Conservation (phyloP, 176 grass and related monocot genomes). For the Musa beccarii region DNA sequence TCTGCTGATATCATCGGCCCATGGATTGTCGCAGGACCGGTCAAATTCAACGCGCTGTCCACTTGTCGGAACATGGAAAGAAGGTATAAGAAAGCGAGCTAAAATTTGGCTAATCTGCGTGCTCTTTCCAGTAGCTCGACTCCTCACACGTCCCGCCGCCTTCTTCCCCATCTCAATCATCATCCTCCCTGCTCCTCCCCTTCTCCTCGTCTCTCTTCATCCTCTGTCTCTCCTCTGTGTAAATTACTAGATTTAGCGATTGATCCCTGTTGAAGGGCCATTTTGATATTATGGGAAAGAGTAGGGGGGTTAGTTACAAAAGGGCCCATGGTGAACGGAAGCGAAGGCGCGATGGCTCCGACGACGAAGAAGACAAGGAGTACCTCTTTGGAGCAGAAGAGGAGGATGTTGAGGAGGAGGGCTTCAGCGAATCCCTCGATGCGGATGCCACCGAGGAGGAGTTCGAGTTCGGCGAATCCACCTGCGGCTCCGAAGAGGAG, state of each 20-base stretch:
- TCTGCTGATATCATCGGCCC: too few species aligned
- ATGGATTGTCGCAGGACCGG: too few species aligned
- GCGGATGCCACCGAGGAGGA: slow-evolving; percentile 6
- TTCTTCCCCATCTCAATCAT: too few species aligned
- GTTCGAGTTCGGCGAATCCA: slow-evolving; percentile 5
- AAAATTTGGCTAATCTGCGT: too few species aligned
- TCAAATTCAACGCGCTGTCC: too few species aligned
- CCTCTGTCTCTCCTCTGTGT: too few species aligned
- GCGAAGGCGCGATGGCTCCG: background rate
- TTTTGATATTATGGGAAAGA: background rate
- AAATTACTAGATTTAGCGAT: background rate
- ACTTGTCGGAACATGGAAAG: too few species aligned
- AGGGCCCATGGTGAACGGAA: background rate
- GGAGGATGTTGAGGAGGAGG: slow-evolving; percentile 1
- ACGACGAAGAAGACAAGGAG: slow-evolving; percentile 7
- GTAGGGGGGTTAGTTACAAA: background rate
- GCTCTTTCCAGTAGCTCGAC: too few species aligned
- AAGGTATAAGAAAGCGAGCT: too few species aligned
- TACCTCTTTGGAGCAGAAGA: background rate
- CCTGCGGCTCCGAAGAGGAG: slow-evolving; percentile 5
- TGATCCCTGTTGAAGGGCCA: background rate
- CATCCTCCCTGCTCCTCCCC: too few species aligned
- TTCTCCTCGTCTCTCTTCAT: too few species aligned
- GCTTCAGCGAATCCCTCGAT: background rate
- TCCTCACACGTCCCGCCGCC: too few species aligned